Evolutionary conservation across 352 stramenopile species (phyloP).

Genomic region (Phytophthora pini): DNA sequence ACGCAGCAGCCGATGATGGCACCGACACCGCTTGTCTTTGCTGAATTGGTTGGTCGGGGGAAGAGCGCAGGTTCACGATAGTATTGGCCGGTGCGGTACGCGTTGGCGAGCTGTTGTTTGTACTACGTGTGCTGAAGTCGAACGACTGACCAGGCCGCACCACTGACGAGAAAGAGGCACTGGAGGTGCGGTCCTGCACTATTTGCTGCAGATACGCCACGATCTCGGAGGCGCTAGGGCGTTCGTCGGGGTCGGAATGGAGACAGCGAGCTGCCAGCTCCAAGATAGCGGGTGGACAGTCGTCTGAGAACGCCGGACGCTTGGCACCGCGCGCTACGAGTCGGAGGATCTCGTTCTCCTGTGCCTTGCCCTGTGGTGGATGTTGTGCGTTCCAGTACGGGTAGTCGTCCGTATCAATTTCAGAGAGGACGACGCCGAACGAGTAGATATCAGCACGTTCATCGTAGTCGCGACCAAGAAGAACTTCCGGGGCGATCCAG

Average conservation of each 20-base stretch:
- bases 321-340: conserved; percentile 58
- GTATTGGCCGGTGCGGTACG: conserved; percentile 27
- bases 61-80: conserved; percentile 25
- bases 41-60: conserved; percentile 4
- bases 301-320: conserved; percentile 55
- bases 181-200: conserved; percentile 30
- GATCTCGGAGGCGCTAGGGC: conserved; percentile 62
- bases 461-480: conserved; percentile 55
- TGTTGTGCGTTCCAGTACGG: conserved; percentile 66
- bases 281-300: conserved; percentile 56
- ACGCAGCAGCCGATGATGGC: conserved; percentile 10
- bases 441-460: conserved; percentile 63
- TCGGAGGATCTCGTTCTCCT: conserved; percentile 69
- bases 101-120: conserved; percentile 25
- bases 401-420: conserved; percentile 73
- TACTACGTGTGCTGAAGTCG: conserved; percentile 30
- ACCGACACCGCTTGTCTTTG: conserved; percentile 17
- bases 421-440: conserved; percentile 56
- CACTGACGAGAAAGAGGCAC: conserved; percentile 24
- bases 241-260: conserved; percentile 55
- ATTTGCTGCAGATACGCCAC: conserved; percentile 60
- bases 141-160: conserved; percentile 22
- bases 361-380: conserved; percentile 42
- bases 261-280: conserved; percentile 60
- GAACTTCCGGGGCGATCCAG: conserved; percentile 74